Evolutionary conservation across 305 asterid genomes (phyloP).

Genomic region (Fraxinus dipetala): DNA sequence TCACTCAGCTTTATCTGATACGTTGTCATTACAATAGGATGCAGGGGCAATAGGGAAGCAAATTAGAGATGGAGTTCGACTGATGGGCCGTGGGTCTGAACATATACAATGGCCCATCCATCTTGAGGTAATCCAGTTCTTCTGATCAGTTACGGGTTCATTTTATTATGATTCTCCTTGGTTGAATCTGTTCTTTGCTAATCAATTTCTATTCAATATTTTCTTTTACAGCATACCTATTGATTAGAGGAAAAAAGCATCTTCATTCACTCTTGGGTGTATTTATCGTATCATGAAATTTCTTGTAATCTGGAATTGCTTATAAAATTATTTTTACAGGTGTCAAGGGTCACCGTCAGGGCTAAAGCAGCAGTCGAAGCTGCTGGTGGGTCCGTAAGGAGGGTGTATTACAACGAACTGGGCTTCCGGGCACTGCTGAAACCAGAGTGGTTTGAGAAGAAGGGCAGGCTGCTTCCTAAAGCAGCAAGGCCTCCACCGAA

Average conservation of each 20-base stretch:
- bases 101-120: slow-evolving; percentile 87
- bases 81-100: slow-evolving; percentile 92
- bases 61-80: slow-evolving; percentile 81
- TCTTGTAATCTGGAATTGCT: not conserved
- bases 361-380: slow-evolving; percentile 96
- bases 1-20: slow-evolving; percentile 18
- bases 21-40: slow-evolving; percentile 44
- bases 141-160: not conserved
- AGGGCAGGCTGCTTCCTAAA: slow-evolving; percentile 86
- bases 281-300: not conserved
- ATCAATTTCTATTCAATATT: not conserved
- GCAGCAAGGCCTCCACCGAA: slow-evolving; percentile 97
- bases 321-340: slow-evolving; percentile 35
- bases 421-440: slow-evolving; percentile 81
- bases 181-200: not conserved
- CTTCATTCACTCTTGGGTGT: not conserved
- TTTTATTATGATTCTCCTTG: no score
- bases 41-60: slow-evolving; percentile 88
- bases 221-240: not conserved
- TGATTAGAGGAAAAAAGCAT: not conserved
- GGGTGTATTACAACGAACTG: slow-evolving; percentile 82
- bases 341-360: slow-evolving; percentile 84
- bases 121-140: slow-evolving; percentile 59
- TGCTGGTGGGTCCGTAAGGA: slow-evolving; percentile 84
- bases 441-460: slow-evolving; percentile 95